Base-by-base conservation (phyloP, 2,329 filamentous ascomycete species). In the Exophiala spinifera region DNA sequence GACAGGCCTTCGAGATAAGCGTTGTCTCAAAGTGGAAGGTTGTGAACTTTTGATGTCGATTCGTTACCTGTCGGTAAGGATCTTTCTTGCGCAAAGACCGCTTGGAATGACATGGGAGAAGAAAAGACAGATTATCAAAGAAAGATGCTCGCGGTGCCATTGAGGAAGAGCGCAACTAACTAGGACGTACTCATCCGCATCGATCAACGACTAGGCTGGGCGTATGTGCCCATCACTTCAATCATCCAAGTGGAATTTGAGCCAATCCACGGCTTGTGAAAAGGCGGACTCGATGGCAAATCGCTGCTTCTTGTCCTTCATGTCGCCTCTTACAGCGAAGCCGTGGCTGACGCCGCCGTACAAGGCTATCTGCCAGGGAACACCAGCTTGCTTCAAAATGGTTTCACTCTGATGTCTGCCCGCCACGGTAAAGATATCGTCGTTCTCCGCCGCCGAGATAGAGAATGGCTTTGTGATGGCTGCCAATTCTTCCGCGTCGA, bases 281-380 rank as follows among this genome's bases (percentile, higher is more conserved):
- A 92, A 92, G 4, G 89, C 88, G 72, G 87, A 82, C 72, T 94
- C 88, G 79, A 89, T 91, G 31, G 87, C 85, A 64, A 80, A 91
- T 69, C 80, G 83, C 66, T 81, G 70, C 44, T 74, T 60, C 68
- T 78, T 79, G 59, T 83, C 77, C 57, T 65, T 78, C 31, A 79
- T 54, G 66, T 92, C 86, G 23, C 77, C 78, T 51, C 88, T 81
- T 1, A 90, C 84, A 6, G 84, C 77, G 64, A 92, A 95, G 0
- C 89, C 89, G 69, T 94, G 89, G 47, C 72, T 70, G 25, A 88
- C 83, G 52, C 82, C 82, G 3, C 82, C 83, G 76, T 81, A 92
- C 4, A 94, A 75, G 69, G 79, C 88, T 67, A 94, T 86, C 73
- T 94, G 88, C 72, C 87, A 92, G 19, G 81, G 80, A 46, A 76